Percentiles rank a stretch among this genome's conserved stretches.
phyloP scores from a whole-genome alignment of 2,329 filamentous ascomycete genomes.

The Xylariaceae sp. region DNA sequence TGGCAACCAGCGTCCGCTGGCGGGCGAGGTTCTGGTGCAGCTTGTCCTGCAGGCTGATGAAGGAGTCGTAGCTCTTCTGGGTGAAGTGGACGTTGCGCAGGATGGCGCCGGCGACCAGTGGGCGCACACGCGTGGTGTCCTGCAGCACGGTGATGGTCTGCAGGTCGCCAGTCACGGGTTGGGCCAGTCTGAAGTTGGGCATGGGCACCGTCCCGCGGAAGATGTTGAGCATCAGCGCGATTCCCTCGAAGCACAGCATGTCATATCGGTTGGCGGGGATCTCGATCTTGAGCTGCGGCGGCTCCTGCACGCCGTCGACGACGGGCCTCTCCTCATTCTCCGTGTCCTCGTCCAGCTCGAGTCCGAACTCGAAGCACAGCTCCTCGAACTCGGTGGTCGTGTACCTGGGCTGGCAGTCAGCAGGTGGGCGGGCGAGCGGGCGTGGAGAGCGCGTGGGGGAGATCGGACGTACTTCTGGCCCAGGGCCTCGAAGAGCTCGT shows the following conservation, averaged over 20 bases:
- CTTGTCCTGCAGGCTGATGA: constrained; percentile 97
- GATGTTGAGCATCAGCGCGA: constrained; percentile 15
- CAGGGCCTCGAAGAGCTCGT: constrained; percentile 86
- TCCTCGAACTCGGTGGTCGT: constrained; percentile 95
- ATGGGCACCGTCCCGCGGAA: constrained; percentile 66
- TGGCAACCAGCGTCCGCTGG: constrained; percentile 88
- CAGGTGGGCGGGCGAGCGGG: constrained; percentile 14
- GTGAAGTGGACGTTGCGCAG: constrained; percentile 88
- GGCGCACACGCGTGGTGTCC: constrained; percentile 69
- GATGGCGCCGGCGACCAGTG: constrained; percentile 83
- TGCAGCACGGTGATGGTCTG: constrained; percentile 75
- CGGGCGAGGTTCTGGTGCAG: constrained; percentile 92
- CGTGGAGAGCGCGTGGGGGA: constrained; percentile 13
- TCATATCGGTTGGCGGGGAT: constrained; percentile 92
- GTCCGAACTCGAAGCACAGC: constrained; percentile 96
- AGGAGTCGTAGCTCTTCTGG: constrained; percentile 85
- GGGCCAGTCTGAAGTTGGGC: constrained; percentile 71
- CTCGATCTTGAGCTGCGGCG: constrained; percentile 93
- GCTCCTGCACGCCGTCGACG: constrained; percentile 35
- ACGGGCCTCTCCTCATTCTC: constrained; percentile 53
- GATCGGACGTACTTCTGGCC: constrained; percentile 63
- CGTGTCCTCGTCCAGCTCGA: constrained; percentile 96
- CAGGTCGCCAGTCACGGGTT: constrained; percentile 64
- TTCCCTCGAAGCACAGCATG: constrained; percentile 66
- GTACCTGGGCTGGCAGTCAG: constrained; percentile 45